Base-by-base conservation (phyloP, 1,284 basidiomycete genomes). In the Cronartium quercuum region DNA sequence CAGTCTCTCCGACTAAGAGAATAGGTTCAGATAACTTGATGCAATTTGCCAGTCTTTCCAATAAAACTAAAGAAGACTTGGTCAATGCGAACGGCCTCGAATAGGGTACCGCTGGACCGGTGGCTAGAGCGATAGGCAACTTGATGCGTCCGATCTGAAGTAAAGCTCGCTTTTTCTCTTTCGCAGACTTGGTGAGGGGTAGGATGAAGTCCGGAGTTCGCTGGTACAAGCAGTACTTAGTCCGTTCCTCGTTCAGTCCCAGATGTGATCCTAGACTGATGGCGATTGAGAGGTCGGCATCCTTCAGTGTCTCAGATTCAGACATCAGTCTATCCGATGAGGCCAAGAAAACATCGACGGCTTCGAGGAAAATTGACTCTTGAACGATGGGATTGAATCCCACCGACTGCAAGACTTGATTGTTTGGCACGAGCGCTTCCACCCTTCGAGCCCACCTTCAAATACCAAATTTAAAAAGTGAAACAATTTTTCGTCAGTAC, bases 1-100 rank as follows among this genome's bases (percentile, higher is more conserved):
- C 96, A 0, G 96, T 99, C 84, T 99, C 96, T 70, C 96, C 96
- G 0, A 95, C 94, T 24, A 98, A 86, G 1, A 99, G 86, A 0
- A 95, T 85, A 0, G 96, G 94, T 81, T 99, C 96, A 15, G 84
- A 83, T 44, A 90, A 84, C 0, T 88, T 85, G 41, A 94, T 85
- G 0, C 90, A 87, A 12, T 88, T 89, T 0, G 89, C 88, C 60
- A 98, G 88, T 35, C 91, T 88, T 51, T 94, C 91, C 29, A 98
- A 86, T 6, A 98, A 84, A 29, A 87, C 83, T 0, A 91, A 83
- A 0, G 93, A 92, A 0, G 94, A 93, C 77, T 89, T 88, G 78
- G 96, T 96, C 83, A 98, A 85, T 1, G 92, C 94, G 79, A 96
- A 99, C 0, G 91, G 91, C 15, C 83, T 79, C n/a, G 80, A 79